Evolutionary conservation across 2,329 filamentous ascomycete species (phyloP), one percentile per base, ranked within the genome.

Genomic region (Aotearoamyces nothofagi): DNA sequence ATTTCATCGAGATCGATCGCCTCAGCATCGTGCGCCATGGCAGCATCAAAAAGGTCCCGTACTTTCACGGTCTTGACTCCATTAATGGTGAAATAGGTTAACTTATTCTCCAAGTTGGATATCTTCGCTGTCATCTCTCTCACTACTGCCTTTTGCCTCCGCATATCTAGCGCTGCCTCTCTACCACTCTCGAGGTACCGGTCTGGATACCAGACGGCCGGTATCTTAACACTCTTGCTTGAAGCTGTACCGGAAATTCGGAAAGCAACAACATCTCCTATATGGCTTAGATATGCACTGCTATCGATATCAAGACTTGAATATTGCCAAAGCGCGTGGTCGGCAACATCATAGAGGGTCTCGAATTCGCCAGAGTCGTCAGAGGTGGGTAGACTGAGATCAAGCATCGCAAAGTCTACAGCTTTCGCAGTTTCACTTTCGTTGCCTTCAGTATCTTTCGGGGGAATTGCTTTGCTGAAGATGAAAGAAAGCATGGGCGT

Each of bases 121-220:
- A 52, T 46, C 14, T 29, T 33, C 5, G 40, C 24, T 5, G 46
- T 26, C 9, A 39, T 49, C 39, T 39, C 53, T 33, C 28, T 39
- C 23, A 46, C 30, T 10, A 35, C 38, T 17, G 25, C 17, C 32
- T 49, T 48, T 26, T 39, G 30, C 17, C 39, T 23, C 10, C 47
- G 42, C 49, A 68, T 63, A 5, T 54, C 51, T 6, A 56, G 36
- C 9, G 64, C 60, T 29, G 62, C 57, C 8, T 60, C 50, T 31
- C 57, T 59, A 9, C 58, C 55, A 8, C 40, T 46, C 26, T 52
- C 49, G 29, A 66, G 45, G 33, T 69, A 71, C n/a, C 56, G 58
- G 43, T 70, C 66, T 1, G 63, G 58, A 38, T 66, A 69, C 35
- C 68, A 58, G 9, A 59, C 47, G 23, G 51, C 47, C 5, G 66